phyloP scores from a whole-genome alignment of 805 yeast genomes.

The Blastobotrys muscicola region DNA sequence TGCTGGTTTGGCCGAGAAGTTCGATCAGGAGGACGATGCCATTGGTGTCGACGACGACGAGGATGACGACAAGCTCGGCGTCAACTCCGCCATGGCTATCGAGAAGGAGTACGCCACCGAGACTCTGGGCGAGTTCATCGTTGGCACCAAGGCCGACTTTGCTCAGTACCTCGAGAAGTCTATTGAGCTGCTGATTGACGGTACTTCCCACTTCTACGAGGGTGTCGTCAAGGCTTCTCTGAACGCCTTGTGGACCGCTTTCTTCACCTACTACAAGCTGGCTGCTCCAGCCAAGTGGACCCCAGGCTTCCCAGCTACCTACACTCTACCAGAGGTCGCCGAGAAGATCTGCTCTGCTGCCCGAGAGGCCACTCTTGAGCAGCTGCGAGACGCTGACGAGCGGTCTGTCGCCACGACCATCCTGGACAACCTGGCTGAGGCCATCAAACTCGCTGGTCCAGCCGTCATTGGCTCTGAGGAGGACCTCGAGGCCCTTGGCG shows the following conservation, averaged over 20 bases:
- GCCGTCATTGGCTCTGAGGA: slow-evolving; percentile 47
- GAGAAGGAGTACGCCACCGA: slow-evolving; percentile 95
- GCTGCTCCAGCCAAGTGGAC: slow-evolving; percentile 24
- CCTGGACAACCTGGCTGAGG: slow-evolving; percentile 63
- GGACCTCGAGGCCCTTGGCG: slow-evolving; percentile 57
- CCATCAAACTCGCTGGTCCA: slow-evolving; percentile 63
- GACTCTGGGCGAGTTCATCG: slow-evolving; percentile 79
- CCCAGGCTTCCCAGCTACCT: slow-evolving; percentile 25
- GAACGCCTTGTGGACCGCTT: slow-evolving; percentile 73
- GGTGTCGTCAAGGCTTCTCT: slow-evolving; percentile 87
- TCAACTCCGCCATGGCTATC: slow-evolving; percentile 89
- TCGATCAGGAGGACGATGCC: slow-evolving; percentile 37
- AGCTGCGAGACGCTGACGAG: slow-evolving; percentile 74
- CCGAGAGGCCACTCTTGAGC: slow-evolving; percentile 52
- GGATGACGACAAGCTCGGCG: slow-evolving; percentile 66
- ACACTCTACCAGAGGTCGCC: slow-evolving; percentile 33
- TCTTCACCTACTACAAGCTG: slow-evolving; percentile 46
- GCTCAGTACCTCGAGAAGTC: slow-evolving; percentile 62
- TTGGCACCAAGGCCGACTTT: slow-evolving; percentile 76
- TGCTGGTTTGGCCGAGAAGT: slow-evolving; percentile 23
- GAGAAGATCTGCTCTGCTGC: slow-evolving; percentile 55
- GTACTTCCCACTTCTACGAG: slow-evolving; percentile 69
- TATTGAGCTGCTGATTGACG: slow-evolving; percentile 54
- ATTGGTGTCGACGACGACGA: slow-evolving; percentile 44
- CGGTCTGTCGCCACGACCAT: slow-evolving; percentile 69